Evolutionary conservation across 2,329 filamentous ascomycete genomes (phyloP).

Genomic region (Talaromyces sp.): DNA sequence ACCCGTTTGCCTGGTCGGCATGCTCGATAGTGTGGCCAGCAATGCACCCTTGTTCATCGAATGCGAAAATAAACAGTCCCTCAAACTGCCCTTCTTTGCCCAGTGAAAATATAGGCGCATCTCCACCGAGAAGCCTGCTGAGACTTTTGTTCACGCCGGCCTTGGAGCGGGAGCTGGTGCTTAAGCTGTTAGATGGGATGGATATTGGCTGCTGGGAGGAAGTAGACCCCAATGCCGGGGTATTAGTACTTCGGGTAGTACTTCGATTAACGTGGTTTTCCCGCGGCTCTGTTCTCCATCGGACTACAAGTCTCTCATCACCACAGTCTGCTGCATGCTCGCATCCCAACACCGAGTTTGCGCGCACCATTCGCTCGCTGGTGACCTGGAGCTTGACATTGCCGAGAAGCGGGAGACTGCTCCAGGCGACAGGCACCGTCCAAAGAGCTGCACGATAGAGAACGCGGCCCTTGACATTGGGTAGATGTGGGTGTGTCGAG

Average conservation of each 20-base stretch:
- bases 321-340: constrained; percentile 31
- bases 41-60: constrained; percentile 80
- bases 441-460: constrained; percentile 90
- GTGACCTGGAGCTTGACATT: constrained; percentile 85
- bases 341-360: constrained; percentile 34
- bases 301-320: constrained; percentile 79
- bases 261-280: constrained; percentile 5
- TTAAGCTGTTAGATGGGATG: neutral
- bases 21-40: constrained; percentile 90
- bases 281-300: constrained; percentile 68
- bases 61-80: constrained; percentile 92
- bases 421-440: constrained; percentile 96
- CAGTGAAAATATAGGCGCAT: constrained; percentile 44
- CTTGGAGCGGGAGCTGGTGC: constrained; percentile 16
- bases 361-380: constrained; percentile 80
- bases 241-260: neutral
- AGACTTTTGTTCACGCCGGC: constrained; percentile 36
- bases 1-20: constrained; percentile 75
- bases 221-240: constrained; percentile 9
- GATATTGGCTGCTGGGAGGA: constrained; percentile 4
- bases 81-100: constrained; percentile 73
- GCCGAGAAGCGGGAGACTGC: constrained; percentile 81
- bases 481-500: constrained; percentile 62
- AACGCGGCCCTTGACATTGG: constrained; percentile 83
- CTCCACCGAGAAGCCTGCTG: constrained; percentile 49